Conservation (phyloP, 2,329 filamentous ascomycete species). For the Ascochyta koolunga region DNA sequence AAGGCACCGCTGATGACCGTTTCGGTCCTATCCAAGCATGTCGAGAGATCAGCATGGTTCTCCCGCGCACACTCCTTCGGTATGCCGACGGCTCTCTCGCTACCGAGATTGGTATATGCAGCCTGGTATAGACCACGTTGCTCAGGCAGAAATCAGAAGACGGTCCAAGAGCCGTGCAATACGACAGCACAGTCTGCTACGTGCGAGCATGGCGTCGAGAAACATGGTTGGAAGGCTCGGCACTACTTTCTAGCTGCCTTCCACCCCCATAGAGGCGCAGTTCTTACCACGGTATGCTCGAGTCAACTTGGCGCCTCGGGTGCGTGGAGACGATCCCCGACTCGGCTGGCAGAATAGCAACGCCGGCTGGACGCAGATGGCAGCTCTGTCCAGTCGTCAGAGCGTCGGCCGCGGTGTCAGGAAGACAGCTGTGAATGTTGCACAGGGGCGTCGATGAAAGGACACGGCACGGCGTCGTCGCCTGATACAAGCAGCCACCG, state of each 20-base stretch:
- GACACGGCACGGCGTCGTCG: conserved; percentile 20
- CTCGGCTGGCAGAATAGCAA: conserved; percentile 23
- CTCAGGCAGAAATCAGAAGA: conserved; percentile 4
- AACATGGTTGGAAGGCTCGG: conserved; percentile 11
- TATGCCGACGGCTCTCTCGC: conserved; percentile 29
- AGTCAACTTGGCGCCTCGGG: conserved; percentile 17
- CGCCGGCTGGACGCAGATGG: conserved; percentile 22
- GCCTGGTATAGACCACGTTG: conserved; percentile 23
- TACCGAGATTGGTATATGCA: conserved; percentile 33
- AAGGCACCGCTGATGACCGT: conserved; percentile 10
- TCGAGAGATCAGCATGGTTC: conserved; percentile 31
- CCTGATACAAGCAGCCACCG: conserved; percentile 17
- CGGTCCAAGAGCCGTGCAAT: neutral
- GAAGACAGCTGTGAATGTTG: conserved; percentile 24
- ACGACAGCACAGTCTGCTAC: neutral
- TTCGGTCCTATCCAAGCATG: conserved; percentile 24
- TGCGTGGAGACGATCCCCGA: conserved; percentile 17
- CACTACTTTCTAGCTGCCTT: conserved; percentile 16
- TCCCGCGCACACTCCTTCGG: conserved; percentile 21
- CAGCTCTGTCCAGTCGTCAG: conserved; percentile 18
- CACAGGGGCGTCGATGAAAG: conserved; percentile 28
- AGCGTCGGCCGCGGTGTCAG: conserved; percentile 23
- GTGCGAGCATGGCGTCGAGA: neutral
- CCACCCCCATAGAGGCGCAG: conserved; percentile 17
- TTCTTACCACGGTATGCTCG: conserved; percentile 3